These are phyloP conservation scores for Papiliotrema terrestris DNA, from an alignment of 1,284 basidiomycete genomes.

Conservation along the genomic window DNA sequence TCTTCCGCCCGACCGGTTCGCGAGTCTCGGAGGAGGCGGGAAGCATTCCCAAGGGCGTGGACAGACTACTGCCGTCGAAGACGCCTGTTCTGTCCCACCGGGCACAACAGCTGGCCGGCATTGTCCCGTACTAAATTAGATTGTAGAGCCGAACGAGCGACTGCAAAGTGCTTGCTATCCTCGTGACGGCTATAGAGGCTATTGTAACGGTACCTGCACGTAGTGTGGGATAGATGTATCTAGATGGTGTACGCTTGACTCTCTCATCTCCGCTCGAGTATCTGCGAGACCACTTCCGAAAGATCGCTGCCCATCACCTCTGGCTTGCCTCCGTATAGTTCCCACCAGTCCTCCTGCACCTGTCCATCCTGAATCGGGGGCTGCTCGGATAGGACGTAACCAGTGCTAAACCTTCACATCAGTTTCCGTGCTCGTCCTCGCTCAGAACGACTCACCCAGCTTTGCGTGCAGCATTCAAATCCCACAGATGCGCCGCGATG, in stretches of 20 bases:
- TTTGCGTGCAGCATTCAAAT: conserved; percentile 21
- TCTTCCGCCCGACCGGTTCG: conserved; percentile 21
- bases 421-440: background rate
- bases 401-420: conserved; percentile 25
- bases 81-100: conserved; percentile 21
- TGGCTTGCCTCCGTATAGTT: conserved; percentile 21
- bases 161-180: too few species aligned
- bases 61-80: conserved; percentile 2
- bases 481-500: conserved; percentile 28
- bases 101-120: conserved; percentile 23
- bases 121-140: conserved; percentile 16
- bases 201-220: too few species aligned
- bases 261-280: background rate
- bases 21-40: background rate
- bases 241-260: background rate
- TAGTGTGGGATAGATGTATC: background rate
- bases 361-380: conserved; percentile 9
- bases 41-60: conserved; percentile 14
- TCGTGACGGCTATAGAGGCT: too few species aligned
- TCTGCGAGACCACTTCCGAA: conserved; percentile 13
- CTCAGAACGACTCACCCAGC: conserved; percentile 15
- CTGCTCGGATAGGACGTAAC: conserved; percentile 15
- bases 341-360: conserved; percentile 11
- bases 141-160: background rate
- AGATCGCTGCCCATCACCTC: conserved; percentile 19